A percentile compares a stretch with the other conserved stretches of the same genome.
phyloP scores from a whole-genome alignment of 495 filamentous ascomycete species.

The Penicillium cataractarum region DNA sequence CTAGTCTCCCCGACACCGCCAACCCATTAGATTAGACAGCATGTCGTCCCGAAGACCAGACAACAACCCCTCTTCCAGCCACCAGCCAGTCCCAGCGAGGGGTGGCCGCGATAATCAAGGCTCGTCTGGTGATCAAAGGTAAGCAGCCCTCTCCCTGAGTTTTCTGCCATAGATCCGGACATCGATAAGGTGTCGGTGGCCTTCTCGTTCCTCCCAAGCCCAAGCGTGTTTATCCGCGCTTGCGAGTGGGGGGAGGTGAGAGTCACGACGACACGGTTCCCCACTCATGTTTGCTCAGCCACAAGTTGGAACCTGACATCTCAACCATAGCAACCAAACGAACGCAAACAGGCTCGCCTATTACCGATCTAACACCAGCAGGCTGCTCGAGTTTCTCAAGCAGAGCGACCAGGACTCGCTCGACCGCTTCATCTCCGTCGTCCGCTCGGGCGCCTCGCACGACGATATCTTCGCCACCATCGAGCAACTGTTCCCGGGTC shows the following conservation, averaged over 20 bases:
- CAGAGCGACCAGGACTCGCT: slow-evolving; percentile 32
- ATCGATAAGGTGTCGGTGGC: background rate
- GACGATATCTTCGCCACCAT: slow-evolving; percentile 33
- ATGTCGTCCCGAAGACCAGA: background rate
- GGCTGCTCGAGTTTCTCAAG: slow-evolving; percentile 34
- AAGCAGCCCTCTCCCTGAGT: background rate
- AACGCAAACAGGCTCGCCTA: slow-evolving; percentile 23
- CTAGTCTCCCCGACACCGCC: background rate
- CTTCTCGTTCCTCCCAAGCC: background rate
- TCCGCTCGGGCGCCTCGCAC: slow-evolving; percentile 41
- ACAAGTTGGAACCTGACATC: background rate
- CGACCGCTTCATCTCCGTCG: slow-evolving; percentile 30
- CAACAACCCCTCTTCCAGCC: background rate
- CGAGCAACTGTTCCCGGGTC: slow-evolving; percentile 14
- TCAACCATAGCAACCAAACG: background rate
- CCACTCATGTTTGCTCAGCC: background rate
- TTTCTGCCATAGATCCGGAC: background rate
- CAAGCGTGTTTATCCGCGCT: background rate
- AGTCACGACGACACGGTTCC: background rate
- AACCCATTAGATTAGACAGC: background rate
- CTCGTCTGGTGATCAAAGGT: background rate
- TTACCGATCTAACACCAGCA: slow-evolving; percentile 35
- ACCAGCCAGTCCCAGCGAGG: background rate
- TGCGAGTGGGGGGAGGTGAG: background rate
- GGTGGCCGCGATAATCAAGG: too few species aligned